phyloP scores from a whole-genome alignment of 106 monocot genomes.

The Dendrobium huoshanense region DNA sequence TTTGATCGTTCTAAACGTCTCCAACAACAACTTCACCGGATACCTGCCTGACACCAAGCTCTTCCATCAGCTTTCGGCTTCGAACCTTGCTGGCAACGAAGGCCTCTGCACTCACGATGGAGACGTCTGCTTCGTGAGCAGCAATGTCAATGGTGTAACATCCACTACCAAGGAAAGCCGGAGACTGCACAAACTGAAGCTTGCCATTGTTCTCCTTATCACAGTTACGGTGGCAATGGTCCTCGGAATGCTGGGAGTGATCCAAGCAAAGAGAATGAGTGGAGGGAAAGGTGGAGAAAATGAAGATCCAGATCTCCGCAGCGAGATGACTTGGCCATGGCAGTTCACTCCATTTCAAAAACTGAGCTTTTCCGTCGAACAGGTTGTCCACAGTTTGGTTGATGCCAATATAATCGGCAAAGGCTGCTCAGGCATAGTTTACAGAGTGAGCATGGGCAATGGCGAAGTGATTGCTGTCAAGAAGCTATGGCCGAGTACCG shows the following conservation, averaged over 20 bases:
- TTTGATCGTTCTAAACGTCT: slow-evolving; percentile 69
- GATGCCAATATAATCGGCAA: slow-evolving; percentile 88
- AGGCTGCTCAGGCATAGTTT: slow-evolving; percentile 86
- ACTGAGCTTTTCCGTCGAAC: slow-evolving; percentile 68
- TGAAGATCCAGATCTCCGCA: slow-evolving; percentile 20
- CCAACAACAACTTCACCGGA: slow-evolving; percentile 90
- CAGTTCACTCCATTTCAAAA: slow-evolving; percentile 95
- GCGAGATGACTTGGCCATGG: slow-evolving; percentile 77
- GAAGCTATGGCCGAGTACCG: slow-evolving; percentile 69
- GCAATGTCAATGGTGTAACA: neutral
- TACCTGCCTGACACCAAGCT: slow-evolving; percentile 91
- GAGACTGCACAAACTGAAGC: slow-evolving; percentile 47
- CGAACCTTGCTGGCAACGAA: slow-evolving; percentile 55
- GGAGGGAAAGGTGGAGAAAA: slow-evolving; percentile 15
- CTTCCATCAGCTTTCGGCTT: slow-evolving; percentile 68
- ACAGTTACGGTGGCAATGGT: slow-evolving; percentile 67
- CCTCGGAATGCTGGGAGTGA: slow-evolving; percentile 56
- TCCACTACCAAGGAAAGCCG: slow-evolving; percentile 17
- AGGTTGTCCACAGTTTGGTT: slow-evolving; percentile 59
- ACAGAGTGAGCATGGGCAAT: slow-evolving; percentile 56
- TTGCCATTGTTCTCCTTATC: slow-evolving; percentile 64
- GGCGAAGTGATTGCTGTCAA: slow-evolving; percentile 90
- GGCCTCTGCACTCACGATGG: slow-evolving; percentile 64
- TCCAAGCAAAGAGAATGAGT: slow-evolving; percentile 42
- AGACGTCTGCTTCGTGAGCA: slow-evolving; percentile 47